Base-by-base conservation (phyloP, 768 basidiomycete genomes). In the Kwoniella dendrophila region DNA sequence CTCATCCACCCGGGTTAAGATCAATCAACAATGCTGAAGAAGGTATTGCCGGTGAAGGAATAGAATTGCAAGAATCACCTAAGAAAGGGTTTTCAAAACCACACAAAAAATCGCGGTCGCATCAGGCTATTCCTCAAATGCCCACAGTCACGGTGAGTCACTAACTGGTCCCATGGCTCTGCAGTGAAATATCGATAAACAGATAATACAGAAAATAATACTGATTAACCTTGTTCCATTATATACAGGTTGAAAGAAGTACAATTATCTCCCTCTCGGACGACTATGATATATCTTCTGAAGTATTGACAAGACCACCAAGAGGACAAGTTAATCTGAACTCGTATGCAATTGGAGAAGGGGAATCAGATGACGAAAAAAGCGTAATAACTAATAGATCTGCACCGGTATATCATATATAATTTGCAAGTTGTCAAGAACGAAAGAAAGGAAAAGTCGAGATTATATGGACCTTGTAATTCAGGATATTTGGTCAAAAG, bases 81-180 rank as follows among this genome's bases (percentile, higher is more conserved):
- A 47, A 24, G 53, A 18, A 54, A 43, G 27, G 33, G 30, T n/a
- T n/a, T n/a, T n/a, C n/a, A n/a, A n/a, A n/a, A n/a, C n/a, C n/a
- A n/a, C n/a, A n/a, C n/a, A n/a, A n/a, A n/a, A n/a, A n/a, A n/a
- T n/a, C n/a, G n/a, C n/a, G n/a, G n/a, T n/a, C n/a, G n/a, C n/a
- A n/a, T n/a, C n/a, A n/a, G n/a, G n/a, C n/a, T n/a, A n/a, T n/a
- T n/a, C 53, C 53, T 41, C 53, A 43, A 38, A 43, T 51, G 53
- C 53, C 53, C 14, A 40, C 41, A 26, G 14, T 54, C 53, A 54
- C 27, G 36, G 52, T 54, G 36, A 54, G 52, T 54, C n/a, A n/a
- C 20, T n/a, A 11, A 32, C 48, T 27, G 10, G 29, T 7, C 12
- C 48, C 22, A 4, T 27, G 24, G 24, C 7, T 7, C 20, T 47